Evolutionary conservation across 2,329 filamentous ascomycete genomes (phyloP).

Genomic region (Microcyclospora tardicrescens): DNA sequence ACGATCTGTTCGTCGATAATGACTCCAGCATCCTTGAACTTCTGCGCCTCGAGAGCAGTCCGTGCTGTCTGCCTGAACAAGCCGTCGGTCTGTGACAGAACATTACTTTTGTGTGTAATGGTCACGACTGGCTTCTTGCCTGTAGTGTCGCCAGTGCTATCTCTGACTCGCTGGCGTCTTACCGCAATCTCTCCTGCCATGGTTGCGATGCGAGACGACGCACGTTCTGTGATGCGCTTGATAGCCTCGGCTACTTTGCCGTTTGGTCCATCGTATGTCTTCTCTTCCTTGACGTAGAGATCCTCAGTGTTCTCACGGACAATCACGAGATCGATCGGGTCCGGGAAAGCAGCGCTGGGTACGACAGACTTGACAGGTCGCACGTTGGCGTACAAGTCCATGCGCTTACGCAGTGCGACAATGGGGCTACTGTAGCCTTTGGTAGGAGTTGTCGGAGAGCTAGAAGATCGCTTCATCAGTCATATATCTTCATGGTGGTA

Average conservation of each 20-base stretch:
- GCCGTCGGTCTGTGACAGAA: slow-evolving; percentile 89
- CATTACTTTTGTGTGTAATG: slow-evolving; percentile 97
- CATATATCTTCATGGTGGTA: neutral
- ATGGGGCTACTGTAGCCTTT: slow-evolving; percentile 95
- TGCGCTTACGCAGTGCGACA: slow-evolving; percentile 86
- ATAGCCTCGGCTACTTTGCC: slow-evolving; percentile 89
- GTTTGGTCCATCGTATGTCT: slow-evolving; percentile 59
- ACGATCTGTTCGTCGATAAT: slow-evolving; percentile 84
- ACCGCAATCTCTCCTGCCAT: slow-evolving; percentile 94
- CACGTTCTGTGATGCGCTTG: slow-evolving; percentile 86
- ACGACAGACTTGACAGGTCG: slow-evolving; percentile 77
- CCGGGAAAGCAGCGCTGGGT: slow-evolving; percentile 45
- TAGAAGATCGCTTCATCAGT: slow-evolving; percentile 15
- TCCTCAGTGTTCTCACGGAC: slow-evolving; percentile 99
- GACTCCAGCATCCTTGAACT: slow-evolving; percentile 53
- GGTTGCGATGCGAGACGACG: slow-evolving; percentile 71
- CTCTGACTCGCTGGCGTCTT: slow-evolving; percentile 68
- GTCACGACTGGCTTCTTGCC: slow-evolving; percentile 68
- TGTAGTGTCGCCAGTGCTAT: slow-evolving; percentile 43
- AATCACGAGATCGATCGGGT: slow-evolving; percentile 80
- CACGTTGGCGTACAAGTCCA: slow-evolving; percentile 94
- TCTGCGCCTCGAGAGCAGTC: slow-evolving; percentile 52
- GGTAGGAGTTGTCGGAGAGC: slow-evolving; percentile 76
- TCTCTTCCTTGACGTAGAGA: slow-evolving; percentile 94
- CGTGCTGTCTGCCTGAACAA: slow-evolving; percentile 77